Evolutionary conservation across 75 land plant species (phyloP).

Genomic region (Sequoia sempervirens): DNA sequence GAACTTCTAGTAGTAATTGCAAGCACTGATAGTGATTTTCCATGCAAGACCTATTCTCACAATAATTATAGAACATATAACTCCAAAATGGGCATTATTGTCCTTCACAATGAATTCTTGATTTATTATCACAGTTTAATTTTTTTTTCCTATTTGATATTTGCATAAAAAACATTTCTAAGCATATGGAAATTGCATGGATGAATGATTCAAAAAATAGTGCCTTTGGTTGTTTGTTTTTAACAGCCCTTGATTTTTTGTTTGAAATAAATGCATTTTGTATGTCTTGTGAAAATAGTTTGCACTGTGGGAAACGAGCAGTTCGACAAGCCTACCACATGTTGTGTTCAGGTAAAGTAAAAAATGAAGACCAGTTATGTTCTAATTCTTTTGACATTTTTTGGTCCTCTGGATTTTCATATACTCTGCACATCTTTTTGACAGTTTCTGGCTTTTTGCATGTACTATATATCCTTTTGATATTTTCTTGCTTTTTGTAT

Average conservation of each 20-base stretch:
- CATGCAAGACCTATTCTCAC: background rate
- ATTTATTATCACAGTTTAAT: background rate
- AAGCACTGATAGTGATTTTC: background rate
- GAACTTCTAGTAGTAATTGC: background rate
- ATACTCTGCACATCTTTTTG: background rate
- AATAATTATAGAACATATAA: background rate
- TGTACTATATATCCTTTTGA: background rate
- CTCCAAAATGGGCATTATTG: background rate
- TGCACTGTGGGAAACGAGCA: slow-evolving; percentile 60
- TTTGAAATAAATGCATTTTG: background rate
- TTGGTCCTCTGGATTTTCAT: background rate
- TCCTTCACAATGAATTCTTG: background rate
- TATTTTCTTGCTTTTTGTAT: background rate
- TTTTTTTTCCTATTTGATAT: background rate
- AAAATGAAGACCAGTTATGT: background rate
- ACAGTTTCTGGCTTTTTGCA: background rate
- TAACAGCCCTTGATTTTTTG: background rate
- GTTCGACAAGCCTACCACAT: slow-evolving; percentile 89
- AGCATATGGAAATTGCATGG: background rate
- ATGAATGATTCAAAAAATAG: background rate
- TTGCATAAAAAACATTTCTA: background rate
- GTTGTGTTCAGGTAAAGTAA: slow-evolving; percentile 56
- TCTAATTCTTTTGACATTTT: background rate
- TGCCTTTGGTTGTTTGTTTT: slow-evolving; percentile 7
- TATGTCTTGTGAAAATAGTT: slow-evolving; percentile 29